phyloP scores from a whole-genome alignment of 2,329 filamentous ascomycete species.

The Fusarium concolor region DNA sequence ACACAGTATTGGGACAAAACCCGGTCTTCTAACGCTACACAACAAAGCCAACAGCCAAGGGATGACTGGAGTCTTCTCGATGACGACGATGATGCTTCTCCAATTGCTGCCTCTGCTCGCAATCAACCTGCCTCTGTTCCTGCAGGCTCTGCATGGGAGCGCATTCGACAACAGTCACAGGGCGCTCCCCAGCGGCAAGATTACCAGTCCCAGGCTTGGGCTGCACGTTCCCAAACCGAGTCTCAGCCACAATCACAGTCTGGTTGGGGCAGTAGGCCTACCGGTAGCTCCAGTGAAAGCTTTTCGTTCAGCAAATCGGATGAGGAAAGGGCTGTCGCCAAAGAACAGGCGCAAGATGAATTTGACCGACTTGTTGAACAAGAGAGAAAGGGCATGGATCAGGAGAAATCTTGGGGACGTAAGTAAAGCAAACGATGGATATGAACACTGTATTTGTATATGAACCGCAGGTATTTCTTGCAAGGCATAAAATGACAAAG shows the following conservation, averaged over 20 bases:
- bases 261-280: conserved; percentile 48
- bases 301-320: conserved; percentile 54
- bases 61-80: conserved; percentile 45
- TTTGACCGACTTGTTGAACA: conserved; percentile 63
- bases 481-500: conserved; percentile 7
- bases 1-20: conserved; percentile 18
- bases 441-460: conserved; percentile 16
- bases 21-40: neutral
- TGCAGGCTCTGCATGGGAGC: conserved; percentile 58
- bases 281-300: conserved; percentile 39
- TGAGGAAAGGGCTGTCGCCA: conserved; percentile 54
- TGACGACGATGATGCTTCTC: conserved; percentile 58
- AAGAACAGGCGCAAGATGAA: conserved; percentile 61
- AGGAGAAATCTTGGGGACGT: conserved; percentile 45
- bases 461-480: conserved; percentile 5
- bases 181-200: conserved; percentile 38
- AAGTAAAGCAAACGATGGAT: conserved; percentile 10
- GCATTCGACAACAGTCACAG: conserved; percentile 53
- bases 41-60: conserved; percentile 22
- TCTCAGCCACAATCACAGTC: conserved; percentile 31
- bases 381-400: conserved; percentile 53
- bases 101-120: conserved; percentile 51
- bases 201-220: conserved; percentile 34
- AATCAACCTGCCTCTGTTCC: conserved; percentile 29
- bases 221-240: conserved; percentile 14